These are phyloP conservation scores for Pseudogymnoascus sp. DNA, from an alignment of 2,329 filamentous ascomycete genomes.

Conservation along the genomic window DNA sequence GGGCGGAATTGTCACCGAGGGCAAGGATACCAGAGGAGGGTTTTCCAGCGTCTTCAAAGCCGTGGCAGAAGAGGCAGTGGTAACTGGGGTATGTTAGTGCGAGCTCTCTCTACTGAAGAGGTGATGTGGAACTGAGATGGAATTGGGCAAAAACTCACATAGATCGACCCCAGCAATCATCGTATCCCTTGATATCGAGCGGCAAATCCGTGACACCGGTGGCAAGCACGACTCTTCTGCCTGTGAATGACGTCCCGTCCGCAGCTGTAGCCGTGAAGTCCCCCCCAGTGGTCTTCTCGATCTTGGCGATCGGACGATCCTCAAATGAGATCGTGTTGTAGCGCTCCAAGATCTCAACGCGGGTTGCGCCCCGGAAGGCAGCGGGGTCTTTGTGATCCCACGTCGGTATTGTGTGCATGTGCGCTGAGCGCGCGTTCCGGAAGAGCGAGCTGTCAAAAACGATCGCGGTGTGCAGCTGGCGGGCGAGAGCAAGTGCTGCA, in stretches of 20 bases:
- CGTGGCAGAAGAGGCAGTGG: slow-evolving; percentile 22
- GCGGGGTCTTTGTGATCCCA: slow-evolving; percentile 31
- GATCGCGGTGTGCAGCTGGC: slow-evolving; percentile 32
- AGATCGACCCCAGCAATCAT: slow-evolving; percentile 41
- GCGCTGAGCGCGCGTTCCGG: slow-evolving; percentile 33
- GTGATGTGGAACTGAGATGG: not conserved
- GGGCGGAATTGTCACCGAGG: slow-evolving; percentile 28
- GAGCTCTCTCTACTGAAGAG: not conserved
- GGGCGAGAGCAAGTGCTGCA: slow-evolving; percentile 32
- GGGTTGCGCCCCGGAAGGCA: slow-evolving; percentile 28
- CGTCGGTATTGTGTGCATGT: slow-evolving; percentile 38
- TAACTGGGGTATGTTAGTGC: not conserved
- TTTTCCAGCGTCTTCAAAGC: slow-evolving; percentile 46
- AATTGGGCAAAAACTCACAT: not conserved
- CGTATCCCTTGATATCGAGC: slow-evolving; percentile 44
- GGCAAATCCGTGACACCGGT: slow-evolving; percentile 44
- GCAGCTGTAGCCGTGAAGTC: slow-evolving; percentile 35
- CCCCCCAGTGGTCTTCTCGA: slow-evolving; percentile 17
- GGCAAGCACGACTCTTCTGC: slow-evolving; percentile 46
- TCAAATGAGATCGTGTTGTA: slow-evolving; percentile 32
- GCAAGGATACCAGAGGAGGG: slow-evolving; percentile 40
- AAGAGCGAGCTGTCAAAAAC: slow-evolving; percentile 36
- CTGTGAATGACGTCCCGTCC: slow-evolving; percentile 35
- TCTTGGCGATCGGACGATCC: slow-evolving; percentile 13
- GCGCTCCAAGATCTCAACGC: slow-evolving; percentile 29